These are phyloP conservation scores for Penicillium sp. DNA, from an alignment of 2,329 filamentous ascomycete genomes.

Conservation along the genomic window DNA sequence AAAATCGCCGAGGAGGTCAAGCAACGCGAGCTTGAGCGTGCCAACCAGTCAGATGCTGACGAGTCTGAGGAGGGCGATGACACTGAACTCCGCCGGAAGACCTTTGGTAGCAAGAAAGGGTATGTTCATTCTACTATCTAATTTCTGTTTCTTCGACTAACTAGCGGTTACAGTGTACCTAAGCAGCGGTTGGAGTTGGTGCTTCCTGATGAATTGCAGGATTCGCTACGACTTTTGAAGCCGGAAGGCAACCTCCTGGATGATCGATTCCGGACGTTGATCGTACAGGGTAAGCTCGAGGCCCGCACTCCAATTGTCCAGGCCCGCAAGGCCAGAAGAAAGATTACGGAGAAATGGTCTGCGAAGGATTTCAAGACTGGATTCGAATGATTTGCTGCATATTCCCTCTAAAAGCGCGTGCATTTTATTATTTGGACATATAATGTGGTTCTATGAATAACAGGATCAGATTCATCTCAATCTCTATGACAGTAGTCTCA, in stretches of 20 bases:
- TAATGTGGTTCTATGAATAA: constrained; percentile 11
- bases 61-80: constrained; percentile 56
- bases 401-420: constrained; percentile 24
- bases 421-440: constrained; percentile 21
- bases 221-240: constrained; percentile 76
- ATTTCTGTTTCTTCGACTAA: constrained; percentile 18
- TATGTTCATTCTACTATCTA: constrained; percentile 30
- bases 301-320: constrained; percentile 72
- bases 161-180: constrained; percentile 45
- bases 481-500: not conserved
- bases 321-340: constrained; percentile 74
- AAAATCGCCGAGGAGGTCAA: constrained; percentile 57
- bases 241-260: constrained; percentile 94
- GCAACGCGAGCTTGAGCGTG: constrained; percentile 49
- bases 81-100: constrained; percentile 62
- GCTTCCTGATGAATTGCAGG: constrained; percentile 75
- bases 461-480: constrained; percentile 5
- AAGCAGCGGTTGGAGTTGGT: constrained; percentile 78
- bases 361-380: constrained; percentile 81
- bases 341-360: constrained; percentile 90
- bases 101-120: constrained; percentile 62
- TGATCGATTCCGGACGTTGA: constrained; percentile 83
- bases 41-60: constrained; percentile 35
- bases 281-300: constrained; percentile 87
- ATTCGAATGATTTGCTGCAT: constrained; percentile 21